Evolutionary conservation across 805 yeast genomes (phyloP).

Genomic region (Saccharomycopsis capsularis): DNA sequence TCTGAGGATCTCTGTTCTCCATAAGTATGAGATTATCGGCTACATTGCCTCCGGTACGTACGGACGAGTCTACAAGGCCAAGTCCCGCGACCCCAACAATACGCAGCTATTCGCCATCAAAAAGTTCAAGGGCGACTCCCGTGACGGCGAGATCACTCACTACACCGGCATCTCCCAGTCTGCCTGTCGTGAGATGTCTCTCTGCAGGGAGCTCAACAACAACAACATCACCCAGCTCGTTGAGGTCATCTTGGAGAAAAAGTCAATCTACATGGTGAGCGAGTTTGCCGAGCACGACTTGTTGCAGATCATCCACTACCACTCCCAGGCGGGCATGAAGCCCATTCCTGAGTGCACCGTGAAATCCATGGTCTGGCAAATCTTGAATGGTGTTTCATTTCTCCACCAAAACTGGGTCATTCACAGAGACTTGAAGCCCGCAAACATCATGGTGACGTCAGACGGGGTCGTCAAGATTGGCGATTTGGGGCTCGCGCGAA

Average conservation of each 20-base stretch:
- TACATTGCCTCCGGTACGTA: constrained; percentile 98
- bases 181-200: constrained; percentile 93
- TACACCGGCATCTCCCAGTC: constrained; percentile 95
- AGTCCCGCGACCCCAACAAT: constrained; percentile 33
- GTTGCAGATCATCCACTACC: constrained; percentile 88
- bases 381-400: constrained; percentile 83
- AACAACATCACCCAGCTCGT: constrained; percentile 71
- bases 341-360: constrained; percentile 73
- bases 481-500: constrained; percentile 85
- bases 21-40: constrained; percentile 81
- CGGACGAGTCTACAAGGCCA: constrained; percentile 91
- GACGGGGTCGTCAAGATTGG: constrained; percentile 93
- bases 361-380: constrained; percentile 87
- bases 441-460: constrained; percentile 91
- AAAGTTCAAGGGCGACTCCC: constrained; percentile 90
- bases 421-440: constrained; percentile 95
- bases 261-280: constrained; percentile 88
- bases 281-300: constrained; percentile 96
- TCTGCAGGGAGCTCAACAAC: constrained; percentile 81
- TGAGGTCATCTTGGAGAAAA: constrained; percentile 81
- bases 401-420: constrained; percentile 94
- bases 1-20: constrained; percentile 64
- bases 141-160: constrained; percentile 73
- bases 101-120: constrained; percentile 70
- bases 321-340: constrained; percentile 79